Evolutionary conservation across 192 early-diverging fungal genomes (phyloP).

Genomic region (Podila minutissima): DNA sequence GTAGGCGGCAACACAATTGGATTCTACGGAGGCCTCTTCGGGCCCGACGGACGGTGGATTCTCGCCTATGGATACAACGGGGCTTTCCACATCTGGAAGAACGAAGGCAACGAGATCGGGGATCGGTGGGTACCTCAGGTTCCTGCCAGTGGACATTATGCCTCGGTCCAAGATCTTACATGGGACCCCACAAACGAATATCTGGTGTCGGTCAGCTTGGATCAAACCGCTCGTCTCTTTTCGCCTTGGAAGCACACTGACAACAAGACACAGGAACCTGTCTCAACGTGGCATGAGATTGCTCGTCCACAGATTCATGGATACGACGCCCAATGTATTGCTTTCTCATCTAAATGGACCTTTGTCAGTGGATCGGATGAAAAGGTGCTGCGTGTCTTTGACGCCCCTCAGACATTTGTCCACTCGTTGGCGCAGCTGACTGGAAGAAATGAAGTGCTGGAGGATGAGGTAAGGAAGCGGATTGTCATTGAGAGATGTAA

Average conservation of each 20-base stretch:
- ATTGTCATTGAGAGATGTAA: too few relatives aligned
- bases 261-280: background rate
- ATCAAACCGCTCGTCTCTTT: slow-evolving; percentile 91
- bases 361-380: slow-evolving; percentile 95
- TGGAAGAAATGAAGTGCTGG: slow-evolving; percentile 35
- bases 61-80: slow-evolving; percentile 86
- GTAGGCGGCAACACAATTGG: slow-evolving; percentile 85
- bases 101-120: slow-evolving; percentile 42
- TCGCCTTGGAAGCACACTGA: slow-evolving; percentile 72
- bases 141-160: slow-evolving; percentile 85
- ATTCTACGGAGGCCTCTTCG: slow-evolving; percentile 82
- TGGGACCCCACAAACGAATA: slow-evolving; percentile 86
- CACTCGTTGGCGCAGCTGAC: slow-evolving; percentile 66
- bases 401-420: slow-evolving; percentile 83
- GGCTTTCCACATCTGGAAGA: slow-evolving; percentile 86
- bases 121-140: slow-evolving; percentile 75
- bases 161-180: slow-evolving; percentile 76
- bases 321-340: slow-evolving; percentile 90
- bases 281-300: slow-evolving; percentile 87
- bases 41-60: slow-evolving; percentile 69
- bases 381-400: slow-evolving; percentile 92
- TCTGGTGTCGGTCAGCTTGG: slow-evolving; percentile 79
- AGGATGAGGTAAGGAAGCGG: slow-evolving; percentile 43
- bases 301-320: slow-evolving; percentile 97
- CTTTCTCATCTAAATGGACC: slow-evolving; percentile 75